Conservation (phyloP, 371 early-diverging fungal species). For the Zychaea mexicana region DNA sequence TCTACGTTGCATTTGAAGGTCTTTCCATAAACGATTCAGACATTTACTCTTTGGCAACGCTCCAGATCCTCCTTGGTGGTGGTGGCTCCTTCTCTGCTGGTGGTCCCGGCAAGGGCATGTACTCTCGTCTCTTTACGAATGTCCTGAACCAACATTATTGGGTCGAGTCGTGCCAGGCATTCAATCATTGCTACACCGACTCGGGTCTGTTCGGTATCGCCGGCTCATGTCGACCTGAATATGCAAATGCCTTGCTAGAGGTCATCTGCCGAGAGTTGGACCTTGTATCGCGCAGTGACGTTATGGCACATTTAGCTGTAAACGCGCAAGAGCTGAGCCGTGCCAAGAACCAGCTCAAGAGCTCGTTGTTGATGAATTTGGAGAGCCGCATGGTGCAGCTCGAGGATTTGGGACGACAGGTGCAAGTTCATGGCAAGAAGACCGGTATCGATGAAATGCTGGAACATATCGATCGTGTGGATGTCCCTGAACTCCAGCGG, state of each 20-base stretch:
- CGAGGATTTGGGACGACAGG: slow-evolving; percentile 94
- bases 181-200: slow-evolving; percentile 91
- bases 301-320: slow-evolving; percentile 36
- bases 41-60: slow-evolving; percentile 88
- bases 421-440: slow-evolving; percentile 79
- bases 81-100: slow-evolving; percentile 97
- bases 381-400: slow-evolving; percentile 92
- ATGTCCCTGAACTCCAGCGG: slow-evolving; percentile 70
- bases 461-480: slow-evolving; percentile 71
- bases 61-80: slow-evolving; percentile 92
- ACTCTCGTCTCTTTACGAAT: slow-evolving; percentile 93
- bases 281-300: slow-evolving; percentile 61
- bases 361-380: slow-evolving; percentile 89
- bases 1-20: slow-evolving; percentile 91
- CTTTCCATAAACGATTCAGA: slow-evolving; percentile 81
- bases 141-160: slow-evolving; percentile 93
- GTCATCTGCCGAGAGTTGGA: slow-evolving; percentile 86
- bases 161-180: slow-evolving; percentile 92
- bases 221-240: slow-evolving; percentile 80
- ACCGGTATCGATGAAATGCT: slow-evolving; percentile 80
- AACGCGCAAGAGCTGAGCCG: slow-evolving; percentile 71
- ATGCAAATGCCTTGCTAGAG: slow-evolving; percentile 69
- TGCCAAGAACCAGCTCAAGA: slow-evolving; percentile 96
- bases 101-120: slow-evolving; percentile 99
- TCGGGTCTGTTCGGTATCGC: slow-evolving; percentile 93